Evolutionary conservation across 2,329 filamentous ascomycete genomes (phyloP), one percentile per base, ranked within the genome.

Genomic region (Truncatella angustata): DNA sequence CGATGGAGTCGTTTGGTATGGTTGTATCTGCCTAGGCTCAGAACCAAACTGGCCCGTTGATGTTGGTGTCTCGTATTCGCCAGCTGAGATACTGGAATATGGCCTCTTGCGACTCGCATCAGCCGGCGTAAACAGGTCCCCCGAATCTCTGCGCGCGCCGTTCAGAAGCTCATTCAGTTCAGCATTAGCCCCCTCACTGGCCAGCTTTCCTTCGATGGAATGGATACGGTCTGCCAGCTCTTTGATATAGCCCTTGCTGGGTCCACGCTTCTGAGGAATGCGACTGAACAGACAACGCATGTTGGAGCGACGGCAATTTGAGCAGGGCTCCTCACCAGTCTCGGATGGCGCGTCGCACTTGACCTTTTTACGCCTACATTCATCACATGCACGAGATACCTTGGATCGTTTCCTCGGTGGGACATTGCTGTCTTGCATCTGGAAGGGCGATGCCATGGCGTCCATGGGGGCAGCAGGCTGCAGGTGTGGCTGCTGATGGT

Each of bases 231-330:
- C 91, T 21, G 91, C 90, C 20, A 96, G 80, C 68, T 96, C 91
- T 66, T 95, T 96, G 67, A 96, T 96, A 62, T 96, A 96, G 79
- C 91, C 91, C 80, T 96, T 96, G 65, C 88, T 94, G 3, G 91
- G 91, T 2, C 91, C 91, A 55, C 90, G 81, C 70, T 94, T 96
- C 78, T 94, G 90, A 1, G 90, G 91, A 50, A 94, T 86, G 47
- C 91, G 82, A 68, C 89, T 95, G 66, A 96, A 96, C 18, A 91
- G 80, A 70, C 91, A 96, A 20, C 77, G 75, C n/a, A 85, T 81
- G n/a, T 82, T 81, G 6, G 89, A 86, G 49, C 90, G 83, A 50
- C 85, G 84, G 67, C 91, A 96, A 63, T 90, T 93, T 3, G 88
- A 88, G 63, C 91, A 96, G 5, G 87, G 85, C 53, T 85, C 82